phyloP scores from a whole-genome alignment of 768 basidiomycete species.

The Rhizopogon vulgaris region DNA sequence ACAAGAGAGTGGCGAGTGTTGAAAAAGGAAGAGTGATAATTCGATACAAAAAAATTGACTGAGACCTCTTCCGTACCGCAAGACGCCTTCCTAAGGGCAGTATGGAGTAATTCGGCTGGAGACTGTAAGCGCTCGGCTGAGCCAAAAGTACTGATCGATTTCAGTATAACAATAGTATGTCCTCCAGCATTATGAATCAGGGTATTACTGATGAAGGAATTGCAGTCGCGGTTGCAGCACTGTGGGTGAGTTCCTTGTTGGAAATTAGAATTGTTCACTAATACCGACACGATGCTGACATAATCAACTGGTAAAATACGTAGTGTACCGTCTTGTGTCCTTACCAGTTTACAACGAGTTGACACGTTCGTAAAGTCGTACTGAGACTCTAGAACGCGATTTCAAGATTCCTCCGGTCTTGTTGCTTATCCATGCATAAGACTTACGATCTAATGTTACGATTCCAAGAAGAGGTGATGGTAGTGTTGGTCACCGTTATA shows the following conservation, averaged over 20 bases:
- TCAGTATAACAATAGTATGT: not conserved
- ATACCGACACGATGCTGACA: too few relatives aligned
- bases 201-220: not conserved
- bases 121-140: not conserved
- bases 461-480: not conserved
- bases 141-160: not conserved
- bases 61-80: not conserved
- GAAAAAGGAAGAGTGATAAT: too few relatives aligned
- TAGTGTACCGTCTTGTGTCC: too few relatives aligned
- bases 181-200: not conserved
- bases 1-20: too few relatives aligned
- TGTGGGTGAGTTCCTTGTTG: not conserved
- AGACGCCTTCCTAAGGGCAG: not conserved
- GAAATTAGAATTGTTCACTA: too few relatives aligned
- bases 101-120: not conserved
- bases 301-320: too few relatives aligned
- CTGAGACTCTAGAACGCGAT: too few relatives aligned
- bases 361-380: too few relatives aligned
- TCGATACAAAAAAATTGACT: too few relatives aligned
- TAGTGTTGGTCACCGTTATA: not conserved
- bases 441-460: not conserved
- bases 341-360: too few relatives aligned
- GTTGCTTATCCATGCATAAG: not conserved
- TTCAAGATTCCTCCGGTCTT: too few relatives aligned
- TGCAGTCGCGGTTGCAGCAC: not conserved